Evolutionary conservation across 2,329 filamentous ascomycete genomes (phyloP).

Genomic region (Aspergillus tanneri): DNA sequence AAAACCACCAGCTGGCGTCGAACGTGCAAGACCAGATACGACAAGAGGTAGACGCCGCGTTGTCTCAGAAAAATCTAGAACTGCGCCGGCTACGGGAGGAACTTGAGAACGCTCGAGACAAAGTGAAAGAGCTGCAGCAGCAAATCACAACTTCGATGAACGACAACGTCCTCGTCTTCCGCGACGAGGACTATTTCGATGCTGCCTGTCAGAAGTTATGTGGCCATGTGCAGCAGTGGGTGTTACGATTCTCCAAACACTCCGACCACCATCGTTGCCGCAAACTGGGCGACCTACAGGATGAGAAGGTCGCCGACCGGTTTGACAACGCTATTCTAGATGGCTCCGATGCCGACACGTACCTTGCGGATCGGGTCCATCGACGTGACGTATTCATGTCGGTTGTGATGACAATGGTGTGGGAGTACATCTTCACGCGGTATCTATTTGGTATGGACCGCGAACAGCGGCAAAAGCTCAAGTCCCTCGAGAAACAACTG

Average conservation of each 20-base stretch:
- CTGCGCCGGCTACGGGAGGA: slow-evolving; percentile 75
- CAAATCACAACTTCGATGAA: slow-evolving; percentile 59
- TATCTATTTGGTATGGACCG: slow-evolving; percentile 99
- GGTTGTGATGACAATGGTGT: slow-evolving; percentile 98
- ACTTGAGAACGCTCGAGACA: slow-evolving; percentile 67
- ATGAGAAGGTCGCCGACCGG: slow-evolving; percentile 90
- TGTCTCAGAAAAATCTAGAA: slow-evolving; percentile 82
- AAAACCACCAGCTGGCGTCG: slow-evolving; percentile 62
- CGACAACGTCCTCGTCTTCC: slow-evolving; percentile 74
- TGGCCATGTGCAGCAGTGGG: slow-evolving; percentile 96
- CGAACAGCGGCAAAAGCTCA: slow-evolving; percentile 96
- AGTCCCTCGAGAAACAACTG: slow-evolving; percentile 88
- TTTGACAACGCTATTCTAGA: slow-evolving; percentile 94
- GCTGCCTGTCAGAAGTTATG: slow-evolving; percentile 90
- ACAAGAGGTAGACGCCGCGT: slow-evolving; percentile 60
- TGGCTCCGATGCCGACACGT: slow-evolving; percentile 85
- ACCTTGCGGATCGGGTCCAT: slow-evolving; percentile 81
- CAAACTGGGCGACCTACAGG: slow-evolving; percentile 76
- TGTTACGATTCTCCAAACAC: slow-evolving; percentile 95
- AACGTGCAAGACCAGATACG: slow-evolving; percentile 63
- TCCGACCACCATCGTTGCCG: slow-evolving; percentile 89
- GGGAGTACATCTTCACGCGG: slow-evolving; percentile 96
- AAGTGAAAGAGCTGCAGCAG: slow-evolving; percentile 59
- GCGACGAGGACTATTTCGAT: slow-evolving; percentile 94
- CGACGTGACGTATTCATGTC: slow-evolving; percentile 97